phyloP scores from a whole-genome alignment of 192 early-diverging fungal species.

The Backusella parvicylindrica region DNA sequence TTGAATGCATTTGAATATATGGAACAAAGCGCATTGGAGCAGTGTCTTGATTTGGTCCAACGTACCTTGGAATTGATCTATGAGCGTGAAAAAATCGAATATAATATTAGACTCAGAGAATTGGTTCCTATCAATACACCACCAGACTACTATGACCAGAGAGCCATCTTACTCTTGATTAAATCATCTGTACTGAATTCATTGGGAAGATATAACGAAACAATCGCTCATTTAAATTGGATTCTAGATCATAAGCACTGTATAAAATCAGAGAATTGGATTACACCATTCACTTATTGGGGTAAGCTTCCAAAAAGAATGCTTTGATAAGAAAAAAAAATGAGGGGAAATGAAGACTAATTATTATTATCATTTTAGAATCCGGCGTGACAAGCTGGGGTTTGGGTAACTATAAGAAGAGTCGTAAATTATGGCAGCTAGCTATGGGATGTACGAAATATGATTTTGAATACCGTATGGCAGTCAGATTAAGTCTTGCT shows the following conservation, averaged over 20 bases:
- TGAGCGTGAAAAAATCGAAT: constrained; percentile 35
- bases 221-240: constrained; percentile 44
- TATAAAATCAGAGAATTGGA: constrained; percentile 47
- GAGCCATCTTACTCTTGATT: constrained; percentile 42
- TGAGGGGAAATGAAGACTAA: not conserved
- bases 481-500: constrained; percentile 30
- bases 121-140: constrained; percentile 28
- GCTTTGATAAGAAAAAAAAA: not conserved
- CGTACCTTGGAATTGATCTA: constrained; percentile 25
- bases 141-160: constrained; percentile 38
- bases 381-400: constrained; percentile 49
- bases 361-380: constrained; percentile 26
- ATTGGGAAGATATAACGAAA: constrained; percentile 36
- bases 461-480: constrained; percentile 51
- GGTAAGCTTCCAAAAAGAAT: not conserved
- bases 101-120: constrained; percentile 32
- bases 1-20: constrained; percentile 50
- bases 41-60: constrained; percentile 26
- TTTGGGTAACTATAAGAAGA: constrained; percentile 32
- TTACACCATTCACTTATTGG: constrained; percentile 54
- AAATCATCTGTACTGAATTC: constrained; percentile 50
- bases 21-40: constrained; percentile 31
- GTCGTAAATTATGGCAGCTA: constrained; percentile 43
- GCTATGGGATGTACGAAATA: constrained; percentile 43
- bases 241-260: constrained; percentile 42